Evolutionary conservation across 139 green algal species (phyloP), one percentile per base, ranked within the genome.

Genomic region (Gonium pectorale): DNA sequence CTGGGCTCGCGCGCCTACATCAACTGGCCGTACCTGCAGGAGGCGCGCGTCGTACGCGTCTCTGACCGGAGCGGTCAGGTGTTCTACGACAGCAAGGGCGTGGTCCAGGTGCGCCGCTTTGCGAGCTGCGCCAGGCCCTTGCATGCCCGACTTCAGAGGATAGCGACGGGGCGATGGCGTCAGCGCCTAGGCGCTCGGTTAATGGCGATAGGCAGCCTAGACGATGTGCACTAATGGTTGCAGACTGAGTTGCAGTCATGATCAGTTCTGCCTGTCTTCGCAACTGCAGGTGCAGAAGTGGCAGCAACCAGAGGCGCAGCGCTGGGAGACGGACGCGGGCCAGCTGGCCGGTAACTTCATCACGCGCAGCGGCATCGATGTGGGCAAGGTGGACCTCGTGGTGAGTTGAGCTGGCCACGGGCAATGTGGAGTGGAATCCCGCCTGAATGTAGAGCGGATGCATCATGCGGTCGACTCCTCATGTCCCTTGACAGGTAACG

Each of bases 21-120:
- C 46, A 92, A 94, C 77, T 98, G 95, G 95, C 96, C 96, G 0
- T 98, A 97, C 88, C 89, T 98, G 73, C 92, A 90, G 87, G 93
- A 95, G 73, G 90, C 91, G 27, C 71, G 90, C 35, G 89, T 96
- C 33, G 79, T 89, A 51, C 83, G 81, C 0, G 89, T 92, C 38
- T 87, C 70, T 26, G 89, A 94, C 63, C 74, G 43, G 8, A 62
- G 2, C 27, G 80, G 67, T 22, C 41, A 77, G 70, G 46, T 35
- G 17, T 68, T 26, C 0, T 77, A 68, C 33, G 79, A 77, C 79
- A 78, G 24, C 64, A 77, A 85, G 46, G 79, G 79, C 8, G 46
- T 35, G 0, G 1, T 77, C 9, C 67, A 85, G 79, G 79, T 85
- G 33, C 38, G 74, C 37, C 4, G 5, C 19, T 26, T 62, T 62